Conservation (phyloP, 2,329 filamentous ascomycete species). For the Penicillium fuscoglaucum region DNA sequence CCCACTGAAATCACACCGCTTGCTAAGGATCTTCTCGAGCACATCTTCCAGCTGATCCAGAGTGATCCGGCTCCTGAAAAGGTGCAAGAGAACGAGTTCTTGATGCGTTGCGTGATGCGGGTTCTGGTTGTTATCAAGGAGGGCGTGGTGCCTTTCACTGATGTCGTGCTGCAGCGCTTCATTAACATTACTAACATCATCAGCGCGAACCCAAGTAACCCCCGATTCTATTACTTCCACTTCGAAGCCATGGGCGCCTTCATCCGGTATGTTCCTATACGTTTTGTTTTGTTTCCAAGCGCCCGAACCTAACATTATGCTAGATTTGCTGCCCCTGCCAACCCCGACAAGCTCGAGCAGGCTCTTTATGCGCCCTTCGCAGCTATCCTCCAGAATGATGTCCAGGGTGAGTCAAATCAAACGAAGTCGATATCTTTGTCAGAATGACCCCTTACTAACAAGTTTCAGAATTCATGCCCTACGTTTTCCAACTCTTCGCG, state of each 20-base stretch:
- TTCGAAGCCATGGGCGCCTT: conserved; percentile 93
- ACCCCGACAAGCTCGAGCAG: conserved; percentile 73
- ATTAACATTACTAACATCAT: conserved; percentile 90
- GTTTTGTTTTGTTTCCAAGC: not conserved
- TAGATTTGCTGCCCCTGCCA: conserved; percentile 65
- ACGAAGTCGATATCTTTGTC: not conserved
- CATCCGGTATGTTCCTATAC: conserved; percentile 56
- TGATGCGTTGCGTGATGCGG: conserved; percentile 98
- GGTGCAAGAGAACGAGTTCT: conserved; percentile 96
- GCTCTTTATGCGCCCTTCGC: conserved; percentile 83
- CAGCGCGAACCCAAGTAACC: conserved; percentile 92
- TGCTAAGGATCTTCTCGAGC: conserved; percentile 80
- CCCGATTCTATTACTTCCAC: conserved; percentile 96
- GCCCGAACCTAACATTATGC: conserved; percentile 12
- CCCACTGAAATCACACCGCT: conserved; percentile 76
- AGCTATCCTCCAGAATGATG: conserved; percentile 73
- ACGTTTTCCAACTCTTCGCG: conserved; percentile 93
- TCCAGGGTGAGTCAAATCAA: conserved; percentile 61
- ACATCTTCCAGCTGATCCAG: conserved; percentile 88
- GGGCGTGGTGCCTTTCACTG: conserved; percentile 69
- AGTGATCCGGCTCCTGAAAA: conserved; percentile 82
- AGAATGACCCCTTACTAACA: conserved; percentile 32
- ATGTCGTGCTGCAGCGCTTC: conserved; percentile 78
- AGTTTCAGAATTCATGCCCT: conserved; percentile 80
- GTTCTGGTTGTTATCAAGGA: conserved; percentile 93